Percentiles rank a stretch among this genome's conserved stretches.
Evolutionary conservation across 768 basidiomycete genomes (phyloP).

Genomic region (Zangia roseola): DNA sequence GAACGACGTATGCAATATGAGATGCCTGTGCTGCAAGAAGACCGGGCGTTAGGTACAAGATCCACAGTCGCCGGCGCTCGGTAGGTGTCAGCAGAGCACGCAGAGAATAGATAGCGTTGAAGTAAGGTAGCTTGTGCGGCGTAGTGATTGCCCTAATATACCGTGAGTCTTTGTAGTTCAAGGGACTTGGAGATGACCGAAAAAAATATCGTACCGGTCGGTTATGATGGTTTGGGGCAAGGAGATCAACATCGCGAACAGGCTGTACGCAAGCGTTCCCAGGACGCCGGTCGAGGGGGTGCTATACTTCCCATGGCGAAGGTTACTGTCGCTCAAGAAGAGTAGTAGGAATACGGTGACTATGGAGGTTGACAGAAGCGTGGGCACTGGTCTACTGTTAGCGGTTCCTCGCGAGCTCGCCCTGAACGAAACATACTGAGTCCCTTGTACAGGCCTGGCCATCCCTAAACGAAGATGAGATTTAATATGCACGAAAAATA

Average conservation of each 20-base stretch:
- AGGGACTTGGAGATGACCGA: neutral
- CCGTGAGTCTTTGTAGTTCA: neutral
- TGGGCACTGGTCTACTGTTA: slow-evolving; percentile 45
- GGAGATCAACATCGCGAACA: slow-evolving; percentile 63
- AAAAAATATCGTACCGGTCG: slow-evolving; percentile 53
- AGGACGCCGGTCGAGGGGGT: slow-evolving; percentile 60
- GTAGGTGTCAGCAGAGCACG: slow-evolving; percentile 78
- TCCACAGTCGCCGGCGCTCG: slow-evolving; percentile 76
- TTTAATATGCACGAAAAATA: neutral
- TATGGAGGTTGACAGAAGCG: slow-evolving; percentile 46
- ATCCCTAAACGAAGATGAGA: slow-evolving; percentile 44
- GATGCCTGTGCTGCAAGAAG: slow-evolving; percentile 44
- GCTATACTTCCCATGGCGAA: slow-evolving; percentile 64
- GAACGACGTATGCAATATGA: slow-evolving; percentile 45
- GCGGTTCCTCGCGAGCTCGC: slow-evolving; percentile 36
- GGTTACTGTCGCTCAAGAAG: slow-evolving; percentile 55
- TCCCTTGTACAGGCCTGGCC: slow-evolving; percentile 78
- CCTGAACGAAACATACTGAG: slow-evolving; percentile 43
- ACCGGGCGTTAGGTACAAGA: slow-evolving; percentile 77
- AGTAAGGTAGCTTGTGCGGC: slow-evolving; percentile 70
- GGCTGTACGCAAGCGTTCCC: slow-evolving; percentile 62
- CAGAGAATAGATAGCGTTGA: slow-evolving; percentile 54
- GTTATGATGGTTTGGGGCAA: slow-evolving; percentile 73
- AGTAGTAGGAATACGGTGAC: slow-evolving; percentile 58
- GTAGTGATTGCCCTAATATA: slow-evolving; percentile 72